Evolutionary conservation across 371 early-diverging fungal species (phyloP).

Genomic region (Conidiobolus incongruus): DNA sequence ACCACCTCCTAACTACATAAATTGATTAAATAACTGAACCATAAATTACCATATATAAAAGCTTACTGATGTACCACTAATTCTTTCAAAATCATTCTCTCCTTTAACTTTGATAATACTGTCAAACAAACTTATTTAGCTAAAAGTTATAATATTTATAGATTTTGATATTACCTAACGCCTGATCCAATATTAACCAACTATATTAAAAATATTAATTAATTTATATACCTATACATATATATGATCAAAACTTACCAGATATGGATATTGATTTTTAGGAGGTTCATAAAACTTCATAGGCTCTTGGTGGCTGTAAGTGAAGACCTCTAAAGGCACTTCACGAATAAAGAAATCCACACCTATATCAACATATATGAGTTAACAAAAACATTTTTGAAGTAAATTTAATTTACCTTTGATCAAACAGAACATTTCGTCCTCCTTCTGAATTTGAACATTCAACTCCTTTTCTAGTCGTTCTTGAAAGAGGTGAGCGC

Average conservation of each 20-base stretch:
- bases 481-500: conserved; percentile 40
- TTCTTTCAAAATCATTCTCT: conserved; percentile 50
- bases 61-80: conserved; percentile 76
- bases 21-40: background rate
- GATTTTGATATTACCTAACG: conserved; percentile 14
- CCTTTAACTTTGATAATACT: conserved; percentile 68
- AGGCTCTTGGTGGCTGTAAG: conserved; percentile 21
- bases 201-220: conserved; percentile 13
- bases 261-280: conserved; percentile 33
- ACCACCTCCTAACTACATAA: conserved; percentile 68
- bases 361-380: conserved; percentile 14
- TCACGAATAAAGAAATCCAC: conserved; percentile 80
- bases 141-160: background rate
- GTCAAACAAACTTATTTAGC: background rate
- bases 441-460: conserved; percentile 15
- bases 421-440: conserved; percentile 72
- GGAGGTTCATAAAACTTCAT: background rate
- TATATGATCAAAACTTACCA: conserved; percentile 15
- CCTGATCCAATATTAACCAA: conserved; percentile 85
- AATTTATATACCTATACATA: background rate
- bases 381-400: background rate
- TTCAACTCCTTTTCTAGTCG: conserved; percentile 36
- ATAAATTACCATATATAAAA: background rate
- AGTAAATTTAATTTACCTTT: conserved; percentile 19
- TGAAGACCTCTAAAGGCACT: conserved; percentile 90